Evolutionary conservation across 805 yeast species (phyloP), one percentile per base, ranked within the genome.

Genomic region (Nakazawaea ishiwadae): DNA sequence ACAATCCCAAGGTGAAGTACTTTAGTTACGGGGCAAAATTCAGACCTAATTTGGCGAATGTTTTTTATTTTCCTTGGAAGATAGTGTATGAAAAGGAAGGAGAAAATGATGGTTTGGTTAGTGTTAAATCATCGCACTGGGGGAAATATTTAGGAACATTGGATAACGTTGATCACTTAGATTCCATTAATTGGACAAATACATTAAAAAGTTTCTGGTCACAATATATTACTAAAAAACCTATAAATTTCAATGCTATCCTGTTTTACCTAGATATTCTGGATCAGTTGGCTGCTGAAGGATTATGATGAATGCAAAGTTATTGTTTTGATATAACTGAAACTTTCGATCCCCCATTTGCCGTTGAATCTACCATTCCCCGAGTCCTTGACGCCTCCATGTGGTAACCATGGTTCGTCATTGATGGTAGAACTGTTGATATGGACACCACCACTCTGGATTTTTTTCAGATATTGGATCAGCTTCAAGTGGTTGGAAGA

Each of bases 21-120:
- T 84, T 81, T 59, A 84, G 95, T 39, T 89, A 84, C 55, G 97
- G 96, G 2, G 90, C 96, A 0, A 62, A 67, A 27, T 81, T 81
- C 60, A 52, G 54, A 10, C 96, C 96, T 0, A 57, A 61, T 27
- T 74, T 83, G 71, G 69, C 68, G 48, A 81, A 75, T 47, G 59
- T 83, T 2, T 84, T 87, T 52, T 69, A 69, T 37, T 58, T 73
- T 7, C 69, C 93, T 1, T 84, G 91, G 84, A 64, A 65, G 18
- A 66, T 84, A 3, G 73, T 88, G n/a, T 59, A 71, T 41, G 48
- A 51, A 32, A 53, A 44, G 4, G 71, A 68, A 36, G 79, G 81
- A 4, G 80, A 75, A 14, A 89, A 87, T 56, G 97, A 89, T 62
- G 97, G 97, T 0, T 60, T 90, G 65, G 95, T 89, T 2, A 81